Evolutionary conservation across 2,329 filamentous ascomycete species (phyloP).

Genomic region (Pseudopithomyces chartarum): DNA sequence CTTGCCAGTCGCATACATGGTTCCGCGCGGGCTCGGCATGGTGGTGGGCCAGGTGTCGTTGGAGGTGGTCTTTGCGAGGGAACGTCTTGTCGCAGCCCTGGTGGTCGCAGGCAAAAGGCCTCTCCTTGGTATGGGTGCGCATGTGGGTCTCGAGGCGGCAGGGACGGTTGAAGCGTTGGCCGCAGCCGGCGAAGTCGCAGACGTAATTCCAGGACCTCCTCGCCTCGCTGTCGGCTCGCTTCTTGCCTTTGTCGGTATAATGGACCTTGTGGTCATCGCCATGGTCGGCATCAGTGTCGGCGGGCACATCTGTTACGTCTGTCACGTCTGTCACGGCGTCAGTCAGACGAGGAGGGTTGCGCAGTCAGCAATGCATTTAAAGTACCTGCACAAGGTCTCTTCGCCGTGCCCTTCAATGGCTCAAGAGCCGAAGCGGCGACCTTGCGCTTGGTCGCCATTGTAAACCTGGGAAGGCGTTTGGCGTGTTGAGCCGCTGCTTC

Average conservation of each 20-base stretch:
- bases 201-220: constrained; percentile 74
- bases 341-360: not conserved
- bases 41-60: constrained; percentile 81
- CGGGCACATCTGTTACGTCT: not conserved
- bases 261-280: constrained; percentile 26
- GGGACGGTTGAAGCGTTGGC: constrained; percentile 86
- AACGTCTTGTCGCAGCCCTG: constrained; percentile 81
- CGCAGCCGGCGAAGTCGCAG: constrained; percentile 76
- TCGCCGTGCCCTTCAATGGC: constrained; percentile 12
- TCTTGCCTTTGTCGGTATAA: constrained; percentile 34
- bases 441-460: constrained; percentile 39
- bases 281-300: constrained; percentile 4
- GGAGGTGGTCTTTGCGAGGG: constrained; percentile 82
- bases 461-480: not conserved
- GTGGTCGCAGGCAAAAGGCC: constrained; percentile 75
- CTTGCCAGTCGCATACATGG: constrained; percentile 72
- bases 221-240: constrained; percentile 38
- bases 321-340: not conserved
- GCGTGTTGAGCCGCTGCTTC: too few relatives aligned
- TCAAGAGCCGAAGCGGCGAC: constrained; percentile 7
- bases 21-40: constrained; percentile 67
- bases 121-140: constrained; percentile 82
- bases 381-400: constrained; percentile 35
- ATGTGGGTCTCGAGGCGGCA: constrained; percentile 77
- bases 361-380: not conserved